These are phyloP conservation scores for Bonnemaisonia californica DNA, from an alignment of 31 red algal genomes.

Conservation along the genomic window DNA sequence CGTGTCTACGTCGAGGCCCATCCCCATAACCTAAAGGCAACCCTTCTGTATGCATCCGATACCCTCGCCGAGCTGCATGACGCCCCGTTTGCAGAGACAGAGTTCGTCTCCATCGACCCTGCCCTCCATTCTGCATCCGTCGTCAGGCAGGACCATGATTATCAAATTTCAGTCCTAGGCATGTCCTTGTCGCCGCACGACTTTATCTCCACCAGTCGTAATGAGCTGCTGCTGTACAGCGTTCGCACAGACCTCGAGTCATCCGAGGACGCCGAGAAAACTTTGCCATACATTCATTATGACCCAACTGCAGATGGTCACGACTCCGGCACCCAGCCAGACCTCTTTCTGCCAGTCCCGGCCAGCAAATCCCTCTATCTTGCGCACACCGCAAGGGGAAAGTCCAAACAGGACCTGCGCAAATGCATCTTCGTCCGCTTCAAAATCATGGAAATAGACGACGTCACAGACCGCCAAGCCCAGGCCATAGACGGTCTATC, in stretches of 20 bases:
- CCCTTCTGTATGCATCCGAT: constrained; percentile 18
- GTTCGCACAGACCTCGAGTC: not conserved
- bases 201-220: not conserved
- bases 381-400: not conserved
- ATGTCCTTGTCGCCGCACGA: constrained; percentile 13
- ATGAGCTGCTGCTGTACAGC: constrained; percentile 26
- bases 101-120: constrained; percentile 21
- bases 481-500: not conserved
- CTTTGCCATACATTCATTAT: constrained; percentile 28
- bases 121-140: not conserved
- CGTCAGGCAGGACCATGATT: constrained; percentile 3
- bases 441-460: constrained; percentile 22
- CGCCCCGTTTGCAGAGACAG: not conserved
- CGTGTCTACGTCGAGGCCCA: not conserved
- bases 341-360: constrained; percentile 10
- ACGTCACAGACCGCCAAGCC: not conserved
- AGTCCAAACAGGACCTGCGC: not conserved
- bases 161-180: constrained; percentile 9
- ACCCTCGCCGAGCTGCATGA: not conserved
- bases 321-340: not conserved
- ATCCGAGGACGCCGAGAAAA: not conserved
- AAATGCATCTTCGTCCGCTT: constrained; percentile 26
- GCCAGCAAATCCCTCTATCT: constrained; percentile 2
- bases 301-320: not conserved
- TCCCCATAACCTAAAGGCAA: constrained; percentile 12